Conservation (phyloP, 2,329 filamentous ascomycete species). For the Colletotrichum higginsianum region DNA sequence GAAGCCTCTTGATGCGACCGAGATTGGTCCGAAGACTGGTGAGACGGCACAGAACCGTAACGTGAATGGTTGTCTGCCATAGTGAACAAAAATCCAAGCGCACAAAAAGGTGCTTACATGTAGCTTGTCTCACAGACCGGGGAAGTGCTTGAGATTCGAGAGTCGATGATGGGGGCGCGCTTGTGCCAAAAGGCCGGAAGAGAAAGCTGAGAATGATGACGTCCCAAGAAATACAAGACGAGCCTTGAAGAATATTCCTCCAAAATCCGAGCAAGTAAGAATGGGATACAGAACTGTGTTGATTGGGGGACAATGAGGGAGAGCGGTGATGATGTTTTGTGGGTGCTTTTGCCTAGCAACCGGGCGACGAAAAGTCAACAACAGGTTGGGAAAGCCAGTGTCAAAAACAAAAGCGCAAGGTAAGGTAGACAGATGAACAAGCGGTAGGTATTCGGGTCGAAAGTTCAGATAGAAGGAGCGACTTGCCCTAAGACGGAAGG, state of each 20-base stretch:
- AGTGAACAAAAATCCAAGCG: neutral
- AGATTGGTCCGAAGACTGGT: neutral
- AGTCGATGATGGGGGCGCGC: neutral
- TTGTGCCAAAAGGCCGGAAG: neutral
- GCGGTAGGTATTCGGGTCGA: neutral
- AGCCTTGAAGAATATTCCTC: neutral
- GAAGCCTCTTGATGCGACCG: neutral
- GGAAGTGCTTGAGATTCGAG: neutral
- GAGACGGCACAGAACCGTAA: conserved; percentile 2
- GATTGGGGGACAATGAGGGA: neutral
- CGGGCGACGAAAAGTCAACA: neutral
- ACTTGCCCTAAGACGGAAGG: neutral
- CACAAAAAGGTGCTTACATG: too few species aligned
- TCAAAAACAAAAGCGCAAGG: neutral
- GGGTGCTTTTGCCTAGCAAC: neutral
- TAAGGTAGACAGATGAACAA: neutral
- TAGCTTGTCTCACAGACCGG: neutral
- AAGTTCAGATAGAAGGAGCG: conserved; percentile 2
- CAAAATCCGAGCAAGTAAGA: neutral
- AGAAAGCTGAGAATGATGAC: neutral
- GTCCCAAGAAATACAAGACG: neutral
- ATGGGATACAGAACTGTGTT: neutral
- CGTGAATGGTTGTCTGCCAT: conserved; percentile 13
- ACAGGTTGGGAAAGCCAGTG: neutral
- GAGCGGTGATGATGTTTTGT: conserved; percentile 4